A percentile compares a stretch with the other conserved stretches of the same genome.
These are phyloP conservation scores for Sparassis latifolia DNA, from an alignment of 1,284 basidiomycete species.

Conservation along the genomic window DNA sequence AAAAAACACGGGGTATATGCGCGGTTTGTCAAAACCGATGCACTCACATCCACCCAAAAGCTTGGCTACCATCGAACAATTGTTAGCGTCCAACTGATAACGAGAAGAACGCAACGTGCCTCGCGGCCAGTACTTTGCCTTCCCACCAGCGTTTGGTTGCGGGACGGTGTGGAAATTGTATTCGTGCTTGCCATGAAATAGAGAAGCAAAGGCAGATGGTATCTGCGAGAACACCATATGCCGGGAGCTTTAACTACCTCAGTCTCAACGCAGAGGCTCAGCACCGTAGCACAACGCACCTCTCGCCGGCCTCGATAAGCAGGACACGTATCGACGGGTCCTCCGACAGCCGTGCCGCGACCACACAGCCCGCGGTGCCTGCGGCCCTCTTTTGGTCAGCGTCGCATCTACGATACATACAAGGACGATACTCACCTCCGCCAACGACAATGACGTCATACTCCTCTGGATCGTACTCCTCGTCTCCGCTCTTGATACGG, in stretches of 20 bases:
- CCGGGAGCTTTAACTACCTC: slow-evolving; percentile 10
- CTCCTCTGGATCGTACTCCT: slow-evolving; percentile 26
- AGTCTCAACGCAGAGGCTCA: not conserved
- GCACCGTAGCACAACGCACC: slow-evolving; percentile 30
- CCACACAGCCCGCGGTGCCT: slow-evolving; percentile 66
- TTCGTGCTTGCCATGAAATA: slow-evolving; percentile 40
- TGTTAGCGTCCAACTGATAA: not conserved
- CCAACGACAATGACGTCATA: slow-evolving; percentile 62
- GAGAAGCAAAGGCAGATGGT: slow-evolving; percentile 17
- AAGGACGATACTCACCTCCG: slow-evolving; percentile 39
- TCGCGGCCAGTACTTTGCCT: slow-evolving; percentile 52
- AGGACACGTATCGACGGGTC: slow-evolving; percentile 49
- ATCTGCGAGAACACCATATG: slow-evolving; percentile 15
- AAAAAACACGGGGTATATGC: not conserved
- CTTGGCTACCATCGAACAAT: slow-evolving; percentile 35
- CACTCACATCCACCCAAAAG: slow-evolving; percentile 64
- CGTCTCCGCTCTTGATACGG: slow-evolving; percentile 6
- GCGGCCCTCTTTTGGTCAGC: not conserved
- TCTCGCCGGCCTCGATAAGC: slow-evolving; percentile 59
- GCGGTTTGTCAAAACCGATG: not conserved
- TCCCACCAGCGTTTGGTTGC: slow-evolving; percentile 40
- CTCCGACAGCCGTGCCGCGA: slow-evolving; percentile 61
- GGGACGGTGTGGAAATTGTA: slow-evolving; percentile 50
- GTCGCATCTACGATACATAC: not conserved
- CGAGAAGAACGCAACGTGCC: slow-evolving; percentile 30